Base-by-base conservation (phyloP, 2,329 filamentous ascomycete species). In the Xylaria sp. region DNA sequence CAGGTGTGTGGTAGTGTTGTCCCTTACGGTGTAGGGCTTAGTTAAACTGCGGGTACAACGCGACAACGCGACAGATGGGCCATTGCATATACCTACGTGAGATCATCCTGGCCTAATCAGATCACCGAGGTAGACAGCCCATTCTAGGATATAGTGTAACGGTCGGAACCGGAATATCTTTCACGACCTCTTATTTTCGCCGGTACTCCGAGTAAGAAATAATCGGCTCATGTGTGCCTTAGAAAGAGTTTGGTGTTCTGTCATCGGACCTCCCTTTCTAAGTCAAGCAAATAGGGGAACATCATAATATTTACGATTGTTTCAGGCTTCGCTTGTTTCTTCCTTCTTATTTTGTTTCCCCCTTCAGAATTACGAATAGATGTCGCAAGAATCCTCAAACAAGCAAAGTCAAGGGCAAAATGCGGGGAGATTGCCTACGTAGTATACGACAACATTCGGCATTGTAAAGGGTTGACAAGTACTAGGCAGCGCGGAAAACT, bases 51-150 rank as follows among this genome's bases (percentile, higher is more conserved):
- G 49, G 42, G 59, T 20, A 51, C 15, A 44, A 44, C 39, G n/a
- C 5, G 11, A 22, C 45, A 62, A 51, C 58, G 64, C 60, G 49
- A 60, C 47, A 5, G 58, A 42, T 20, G 47, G 38, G 53, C 36
- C 15, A n/a, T 36, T 44, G 61, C 29, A 57, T 51, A 29, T n/a
- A 54, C n/a, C n/a, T n/a, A n/a, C n/a, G n/a, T 51, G 31, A 31
- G 65, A 64, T 29, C 55, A 67, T 61, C 61, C 22, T 64, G 55
- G 59, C 65, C 61, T 65, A 29, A 65, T 58, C 56, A 56, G 25
- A 47, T 61, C 22, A 45, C 51, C 55, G 38, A 61, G 27, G 13
- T n/a, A 27, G 20, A 57, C 50, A 42, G 20, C 6, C 38, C 27
- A 49, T 49, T 27, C 50, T 51, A 36, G 9, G 11, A 22, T 15